A percentile compares a stretch with the other conserved stretches of the same genome.
These are phyloP conservation scores for Fusarium succisae DNA, from an alignment of 2,329 filamentous ascomycete species.

Conservation along the genomic window DNA sequence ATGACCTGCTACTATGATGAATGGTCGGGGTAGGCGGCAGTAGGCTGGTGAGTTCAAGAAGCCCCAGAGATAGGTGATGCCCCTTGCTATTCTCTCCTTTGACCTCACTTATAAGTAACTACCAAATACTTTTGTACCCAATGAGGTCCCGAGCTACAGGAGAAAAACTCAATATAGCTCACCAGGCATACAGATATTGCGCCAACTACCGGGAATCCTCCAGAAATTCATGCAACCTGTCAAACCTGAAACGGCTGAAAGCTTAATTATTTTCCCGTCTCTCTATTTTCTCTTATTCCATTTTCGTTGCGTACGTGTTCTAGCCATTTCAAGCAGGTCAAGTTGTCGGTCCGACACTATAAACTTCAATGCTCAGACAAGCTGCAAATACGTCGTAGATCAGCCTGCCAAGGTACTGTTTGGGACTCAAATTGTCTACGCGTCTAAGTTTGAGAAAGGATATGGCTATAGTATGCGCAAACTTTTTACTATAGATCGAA, in stretches of 20 bases:
- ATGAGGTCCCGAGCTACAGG: background rate
- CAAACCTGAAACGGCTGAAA: background rate
- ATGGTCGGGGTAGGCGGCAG: too few relatives aligned
- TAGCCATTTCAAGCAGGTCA: background rate
- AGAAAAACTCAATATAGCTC: background rate
- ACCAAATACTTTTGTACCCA: background rate
- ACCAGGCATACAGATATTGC: background rate
- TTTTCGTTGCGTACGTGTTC: background rate
- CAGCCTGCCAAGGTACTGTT: background rate
- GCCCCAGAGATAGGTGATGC: too few relatives aligned
- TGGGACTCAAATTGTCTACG: background rate
- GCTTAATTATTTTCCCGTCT: background rate
- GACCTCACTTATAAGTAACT: background rate
- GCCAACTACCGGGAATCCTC: too few relatives aligned
- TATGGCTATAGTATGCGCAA: too few relatives aligned
- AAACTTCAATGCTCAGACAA: background rate
- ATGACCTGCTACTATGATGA: background rate
- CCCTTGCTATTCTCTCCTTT: background rate
- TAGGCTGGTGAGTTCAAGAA: background rate
- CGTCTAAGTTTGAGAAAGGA: accelerated
- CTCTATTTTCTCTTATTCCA: background rate
- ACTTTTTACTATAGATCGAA: background rate
- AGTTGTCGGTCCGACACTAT: background rate
- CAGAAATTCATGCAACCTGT: background rate
- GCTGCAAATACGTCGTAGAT: background rate